A percentile compares a stretch with the other conserved stretches of the same genome.
These are phyloP conservation scores for Aspergillus udagawae DNA, from an alignment of 2,329 filamentous ascomycete genomes.

Conservation along the genomic window DNA sequence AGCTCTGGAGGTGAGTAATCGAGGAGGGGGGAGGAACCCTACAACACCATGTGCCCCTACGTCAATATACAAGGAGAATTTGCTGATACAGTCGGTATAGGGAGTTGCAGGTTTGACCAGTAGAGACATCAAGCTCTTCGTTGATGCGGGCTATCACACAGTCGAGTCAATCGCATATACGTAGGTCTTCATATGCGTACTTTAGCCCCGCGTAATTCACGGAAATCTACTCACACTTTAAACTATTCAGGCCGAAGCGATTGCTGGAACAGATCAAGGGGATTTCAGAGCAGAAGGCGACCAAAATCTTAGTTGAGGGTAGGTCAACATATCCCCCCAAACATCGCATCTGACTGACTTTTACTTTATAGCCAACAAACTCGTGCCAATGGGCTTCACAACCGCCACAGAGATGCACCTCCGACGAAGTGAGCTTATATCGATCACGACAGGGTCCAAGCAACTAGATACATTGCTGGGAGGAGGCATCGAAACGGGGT, in stretches of 20 bases:
- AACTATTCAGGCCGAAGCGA: conserved; percentile 55
- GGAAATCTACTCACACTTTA: background rate
- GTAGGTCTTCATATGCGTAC: conserved; percentile 38
- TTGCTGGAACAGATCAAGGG: conserved; percentile 93
- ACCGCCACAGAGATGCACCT: conserved; percentile 99
- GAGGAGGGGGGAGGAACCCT: background rate
- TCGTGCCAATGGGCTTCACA: conserved; percentile 98
- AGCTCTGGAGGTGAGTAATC: conserved; percentile 69
- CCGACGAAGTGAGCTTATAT: conserved; percentile 92
- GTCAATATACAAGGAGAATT: background rate
- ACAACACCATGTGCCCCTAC: background rate
- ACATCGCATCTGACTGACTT: conserved; percentile 6
- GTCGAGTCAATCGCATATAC: conserved; percentile 97
- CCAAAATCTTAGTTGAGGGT: conserved; percentile 88
- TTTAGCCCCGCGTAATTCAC: background rate
- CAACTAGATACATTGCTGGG: conserved; percentile 92
- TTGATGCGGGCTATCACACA: conserved; percentile 91
- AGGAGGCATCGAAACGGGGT: conserved; percentile 93
- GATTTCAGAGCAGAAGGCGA: conserved; percentile 94
- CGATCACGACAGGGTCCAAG: conserved; percentile 96
- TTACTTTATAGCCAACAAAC: conserved; percentile 68
- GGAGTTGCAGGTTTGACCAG: conserved; percentile 87
- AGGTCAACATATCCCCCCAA: conserved; percentile 18
- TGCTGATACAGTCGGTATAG: conserved; percentile 45
- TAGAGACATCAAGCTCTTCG: conserved; percentile 86